phyloP scores from a whole-genome alignment of 768 basidiomycete species.

The Krasilnikovozyma curviuscula region DNA sequence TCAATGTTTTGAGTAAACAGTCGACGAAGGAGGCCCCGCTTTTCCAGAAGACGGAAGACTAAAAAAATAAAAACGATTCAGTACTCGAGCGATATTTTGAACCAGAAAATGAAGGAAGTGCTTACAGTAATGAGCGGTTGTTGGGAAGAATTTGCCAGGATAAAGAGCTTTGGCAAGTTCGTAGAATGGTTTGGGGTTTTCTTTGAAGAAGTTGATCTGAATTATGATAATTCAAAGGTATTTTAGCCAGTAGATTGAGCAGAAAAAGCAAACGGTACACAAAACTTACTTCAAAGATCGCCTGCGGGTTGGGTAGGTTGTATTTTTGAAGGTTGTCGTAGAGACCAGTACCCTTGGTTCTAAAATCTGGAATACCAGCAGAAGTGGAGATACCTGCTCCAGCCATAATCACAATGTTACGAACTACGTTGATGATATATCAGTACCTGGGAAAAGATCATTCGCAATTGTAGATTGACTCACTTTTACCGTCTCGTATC shows the following conservation, averaged over 20 bases:
- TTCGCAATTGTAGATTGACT: background rate
- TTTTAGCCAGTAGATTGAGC: background rate
- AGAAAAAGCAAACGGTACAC: background rate
- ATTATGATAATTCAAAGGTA: background rate
- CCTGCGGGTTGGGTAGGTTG: conserved; percentile 64
- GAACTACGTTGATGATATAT: background rate
- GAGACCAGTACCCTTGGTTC: conserved; percentile 59
- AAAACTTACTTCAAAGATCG: conserved; percentile 42
- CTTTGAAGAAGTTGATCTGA: conserved; percentile 65
- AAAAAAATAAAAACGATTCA: conserved; percentile 72
- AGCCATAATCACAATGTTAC: conserved; percentile 4
- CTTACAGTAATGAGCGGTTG: conserved; percentile 56
- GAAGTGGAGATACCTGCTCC: conserved; percentile 13
- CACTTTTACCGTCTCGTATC: conserved; percentile 2
- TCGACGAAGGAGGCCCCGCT: conserved; percentile 42
- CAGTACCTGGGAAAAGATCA: background rate
- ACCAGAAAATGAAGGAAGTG: conserved; percentile 18
- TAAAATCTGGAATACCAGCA: conserved; percentile 56
- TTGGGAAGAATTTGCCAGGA: conserved; percentile 61
- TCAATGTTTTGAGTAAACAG: conserved; percentile 27
- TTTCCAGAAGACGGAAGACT: conserved; percentile 2
- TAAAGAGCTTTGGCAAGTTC: conserved; percentile 73
- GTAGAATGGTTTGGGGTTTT: conserved; percentile 49
- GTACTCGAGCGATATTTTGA: conserved; percentile 72
- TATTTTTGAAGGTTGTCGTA: conserved; percentile 29